Evolutionary conservation across 208 protist species (phyloP).

Genomic region (Leishmania amazonensis): DNA sequence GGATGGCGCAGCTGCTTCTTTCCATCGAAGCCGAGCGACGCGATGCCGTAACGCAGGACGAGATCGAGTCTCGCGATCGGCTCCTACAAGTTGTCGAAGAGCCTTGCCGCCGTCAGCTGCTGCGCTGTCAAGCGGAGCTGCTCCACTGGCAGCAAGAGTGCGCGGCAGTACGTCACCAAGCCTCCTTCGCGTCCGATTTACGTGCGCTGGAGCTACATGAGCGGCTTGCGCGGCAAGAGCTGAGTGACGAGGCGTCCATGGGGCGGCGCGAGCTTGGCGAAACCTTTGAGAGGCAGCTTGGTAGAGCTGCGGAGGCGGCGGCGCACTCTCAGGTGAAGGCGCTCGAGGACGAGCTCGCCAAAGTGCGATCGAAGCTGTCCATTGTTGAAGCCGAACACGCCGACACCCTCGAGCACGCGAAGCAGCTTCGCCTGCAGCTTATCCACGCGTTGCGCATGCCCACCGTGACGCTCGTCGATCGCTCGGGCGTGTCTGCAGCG

Average conservation of each 20-base stretch:
- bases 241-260: not conserved
- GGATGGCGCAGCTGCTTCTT: conserved; percentile 5
- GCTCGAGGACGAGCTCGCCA: conserved; percentile 2
- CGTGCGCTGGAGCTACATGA: conserved; percentile 16
- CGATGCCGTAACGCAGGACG: not conserved
- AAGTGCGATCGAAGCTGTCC: not conserved
- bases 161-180: not conserved
- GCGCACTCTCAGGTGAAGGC: not conserved
- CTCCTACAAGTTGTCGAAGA: conserved; percentile 18
- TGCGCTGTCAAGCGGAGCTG: conserved; percentile 9
- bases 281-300: not conserved
- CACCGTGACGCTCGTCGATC: conserved; percentile 45
- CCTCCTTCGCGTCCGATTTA: not conserved
- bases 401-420: conserved; percentile 22
- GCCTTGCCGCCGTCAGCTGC: conserved; percentile 1
- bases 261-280: not conserved
- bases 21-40: conserved; percentile 8
- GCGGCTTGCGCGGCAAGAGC: conserved; percentile 14
- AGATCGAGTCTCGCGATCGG: conserved; percentile 9
- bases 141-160: conserved; percentile 9
- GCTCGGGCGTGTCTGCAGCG: not conserved
- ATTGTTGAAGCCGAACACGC: conserved; percentile 2
- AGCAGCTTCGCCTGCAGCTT: conserved; percentile 49
- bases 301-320: not conserved
- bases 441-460: conserved; percentile 54